A percentile compares a stretch with the other conserved stretches of the same genome.
Evolutionary conservation across 2,329 filamentous ascomycete genomes (phyloP).

Genomic region (Venturia carpophila): DNA sequence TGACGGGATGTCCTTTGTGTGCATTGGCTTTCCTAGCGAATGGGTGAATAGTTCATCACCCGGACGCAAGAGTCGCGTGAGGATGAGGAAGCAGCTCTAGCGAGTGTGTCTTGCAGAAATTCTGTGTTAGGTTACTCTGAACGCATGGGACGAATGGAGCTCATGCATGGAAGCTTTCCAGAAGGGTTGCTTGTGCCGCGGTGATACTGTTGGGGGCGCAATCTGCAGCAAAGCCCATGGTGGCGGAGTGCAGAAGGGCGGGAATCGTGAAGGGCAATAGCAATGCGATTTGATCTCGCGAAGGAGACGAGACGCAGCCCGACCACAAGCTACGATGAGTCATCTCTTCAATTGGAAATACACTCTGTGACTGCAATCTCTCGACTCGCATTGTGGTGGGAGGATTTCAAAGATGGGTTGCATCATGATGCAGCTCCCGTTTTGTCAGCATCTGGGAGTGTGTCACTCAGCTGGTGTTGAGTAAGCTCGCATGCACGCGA

Average conservation of each 20-base stretch:
- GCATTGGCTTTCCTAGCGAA: background rate
- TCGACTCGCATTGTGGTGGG: background rate
- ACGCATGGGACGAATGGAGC: background rate
- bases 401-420: background rate
- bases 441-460: background rate
- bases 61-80: background rate
- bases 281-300: background rate
- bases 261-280: background rate
- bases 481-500: background rate
- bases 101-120: background rate
- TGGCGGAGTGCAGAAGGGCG: constrained; percentile 15
- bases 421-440: background rate
- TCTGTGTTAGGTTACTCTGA: background rate
- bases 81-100: background rate
- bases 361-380: background rate
- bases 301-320: background rate
- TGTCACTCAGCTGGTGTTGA: background rate
- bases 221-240: background rate
- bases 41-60: background rate
- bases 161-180: constrained; percentile 10
- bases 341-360: background rate
- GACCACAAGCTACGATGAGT: background rate
- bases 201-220: background rate
- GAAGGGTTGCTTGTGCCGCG: background rate
- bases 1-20: background rate